Conservation (phyloP, 2,329 filamentous ascomycete species). For the Aureobasidium subglaciale region DNA sequence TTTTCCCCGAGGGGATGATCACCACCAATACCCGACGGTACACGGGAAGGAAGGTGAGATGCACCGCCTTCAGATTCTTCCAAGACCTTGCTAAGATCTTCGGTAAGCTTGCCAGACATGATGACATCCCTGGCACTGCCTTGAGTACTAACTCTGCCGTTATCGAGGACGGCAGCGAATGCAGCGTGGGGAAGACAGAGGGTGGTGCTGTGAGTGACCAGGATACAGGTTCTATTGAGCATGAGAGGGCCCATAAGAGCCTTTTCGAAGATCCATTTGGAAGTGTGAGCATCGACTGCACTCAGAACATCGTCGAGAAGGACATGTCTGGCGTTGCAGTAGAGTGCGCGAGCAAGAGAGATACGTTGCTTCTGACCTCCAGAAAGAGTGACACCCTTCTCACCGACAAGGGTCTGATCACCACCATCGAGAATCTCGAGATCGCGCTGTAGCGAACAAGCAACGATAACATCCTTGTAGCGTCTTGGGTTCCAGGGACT, state of each 20-base stretch:
- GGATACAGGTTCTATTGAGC: slow-evolving; percentile 79
- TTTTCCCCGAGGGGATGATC: slow-evolving; percentile 35
- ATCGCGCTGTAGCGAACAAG: slow-evolving; percentile 86
- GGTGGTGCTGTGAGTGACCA: slow-evolving; percentile 93
- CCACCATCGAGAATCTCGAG: slow-evolving; percentile 86
- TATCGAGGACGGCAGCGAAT: slow-evolving; percentile 78
- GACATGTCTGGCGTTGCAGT: slow-evolving; percentile 85
- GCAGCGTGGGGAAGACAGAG: slow-evolving; percentile 75
- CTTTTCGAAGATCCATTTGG: slow-evolving; percentile 95
- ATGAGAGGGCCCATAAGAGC: slow-evolving; percentile 87
- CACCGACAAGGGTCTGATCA: slow-evolving; percentile 88
- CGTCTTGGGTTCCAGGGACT: slow-evolving; percentile 68
- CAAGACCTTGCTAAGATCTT: slow-evolving; percentile 63
- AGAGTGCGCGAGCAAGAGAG: slow-evolving; percentile 91
- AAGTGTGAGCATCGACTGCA: slow-evolving; percentile 94
- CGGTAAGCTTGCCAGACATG: slow-evolving; percentile 78
- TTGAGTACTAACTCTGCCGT: slow-evolving; percentile 70
- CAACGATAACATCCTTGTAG: slow-evolving; percentile 81
- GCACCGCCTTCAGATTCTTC: slow-evolving; percentile 57
- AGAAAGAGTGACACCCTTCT: slow-evolving; percentile 94
- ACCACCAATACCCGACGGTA: slow-evolving; percentile 65
- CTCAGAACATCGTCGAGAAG: slow-evolving; percentile 92
- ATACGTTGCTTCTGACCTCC: slow-evolving; percentile 98
- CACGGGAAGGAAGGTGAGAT: slow-evolving; percentile 70
- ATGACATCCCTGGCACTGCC: slow-evolving; percentile 75